A percentile compares a stretch with the other conserved stretches of the same genome.
Conservation (phyloP, 73 alveolate species). For the Paramecium biaurelia region DNA sequence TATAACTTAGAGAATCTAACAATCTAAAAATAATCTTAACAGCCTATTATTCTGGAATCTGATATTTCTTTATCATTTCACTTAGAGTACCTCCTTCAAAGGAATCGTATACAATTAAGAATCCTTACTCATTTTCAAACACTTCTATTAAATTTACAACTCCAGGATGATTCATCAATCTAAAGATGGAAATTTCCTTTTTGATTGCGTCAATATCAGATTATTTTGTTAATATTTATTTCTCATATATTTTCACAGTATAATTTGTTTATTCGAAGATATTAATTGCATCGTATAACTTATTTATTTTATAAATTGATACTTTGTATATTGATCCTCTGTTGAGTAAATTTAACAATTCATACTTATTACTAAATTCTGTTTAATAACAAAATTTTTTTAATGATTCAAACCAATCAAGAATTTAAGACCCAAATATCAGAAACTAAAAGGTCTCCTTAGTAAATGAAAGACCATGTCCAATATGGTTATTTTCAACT, state of each 20-base stretch:
- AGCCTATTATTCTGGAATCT: conserved; percentile 52
- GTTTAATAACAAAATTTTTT: not conserved
- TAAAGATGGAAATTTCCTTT: conserved; percentile 75
- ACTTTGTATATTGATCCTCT: not conserved
- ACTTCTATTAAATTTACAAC: conserved; percentile 74
- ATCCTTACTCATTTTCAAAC: conserved; percentile 70
- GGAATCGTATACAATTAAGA: conserved; percentile 67
- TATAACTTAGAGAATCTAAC: not conserved
- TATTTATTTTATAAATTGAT: not conserved
- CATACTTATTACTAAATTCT: not conserved
- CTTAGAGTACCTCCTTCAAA: conserved; percentile 65
- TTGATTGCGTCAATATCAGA: conserved; percentile 69
- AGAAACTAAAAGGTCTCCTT: not conserved
- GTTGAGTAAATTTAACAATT: not conserved
- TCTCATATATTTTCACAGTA: conserved; percentile 47
- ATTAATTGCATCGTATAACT: conserved; percentile 18
- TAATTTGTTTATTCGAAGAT: not conserved
- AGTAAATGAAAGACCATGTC: not conserved
- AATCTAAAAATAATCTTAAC: not conserved
- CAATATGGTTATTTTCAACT: not conserved
- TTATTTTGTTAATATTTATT: conserved; percentile 32
- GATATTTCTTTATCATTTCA: conserved; percentile 61
- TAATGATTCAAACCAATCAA: not conserved
- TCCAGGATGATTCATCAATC: conserved; percentile 76
- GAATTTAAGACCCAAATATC: not conserved